A percentile compares a stretch with the other conserved stretches of the same genome.
These are phyloP conservation scores for Bipolaris cookei DNA, from an alignment of 2,329 filamentous ascomycete species.

Conservation along the genomic window DNA sequence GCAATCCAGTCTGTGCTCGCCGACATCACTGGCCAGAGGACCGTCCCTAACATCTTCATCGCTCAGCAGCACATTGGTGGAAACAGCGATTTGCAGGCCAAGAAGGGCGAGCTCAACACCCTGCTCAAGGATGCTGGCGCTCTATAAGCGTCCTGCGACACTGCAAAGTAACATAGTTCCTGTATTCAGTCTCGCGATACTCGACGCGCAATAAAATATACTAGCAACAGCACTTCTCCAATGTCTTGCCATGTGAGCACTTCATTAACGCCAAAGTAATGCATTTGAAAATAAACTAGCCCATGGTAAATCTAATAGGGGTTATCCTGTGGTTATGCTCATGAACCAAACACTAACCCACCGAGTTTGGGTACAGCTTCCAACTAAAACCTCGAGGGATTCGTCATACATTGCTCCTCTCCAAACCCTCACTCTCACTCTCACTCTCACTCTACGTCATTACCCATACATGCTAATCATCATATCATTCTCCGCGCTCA, in stretches of 20 bases:
- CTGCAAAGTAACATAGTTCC: neutral
- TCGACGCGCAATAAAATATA: neutral
- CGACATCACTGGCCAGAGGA: constrained; percentile 81
- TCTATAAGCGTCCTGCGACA: constrained; percentile 52
- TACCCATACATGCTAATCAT: constrained; percentile 41
- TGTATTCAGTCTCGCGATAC: neutral
- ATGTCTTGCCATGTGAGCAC: neutral
- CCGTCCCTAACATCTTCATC: constrained; percentile 97
- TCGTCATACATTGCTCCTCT: constrained; percentile 27
- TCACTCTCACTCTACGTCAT: constrained; percentile 15
- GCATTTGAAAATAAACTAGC: constrained; percentile 13
- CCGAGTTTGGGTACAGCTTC: constrained; percentile 15
- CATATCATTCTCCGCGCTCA: constrained; percentile 11
- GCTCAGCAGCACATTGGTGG: constrained; percentile 89
- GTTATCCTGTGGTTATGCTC: constrained; percentile 38
- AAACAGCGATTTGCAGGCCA: constrained; percentile 84
- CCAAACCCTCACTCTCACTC: constrained; percentile 20
- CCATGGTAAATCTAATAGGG: constrained; percentile 34
- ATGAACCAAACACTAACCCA: constrained; percentile 32
- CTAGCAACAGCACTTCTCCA: neutral
- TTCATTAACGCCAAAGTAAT: constrained; percentile 15
- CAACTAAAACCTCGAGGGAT: constrained; percentile 11
- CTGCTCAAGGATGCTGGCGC: constrained; percentile 71
- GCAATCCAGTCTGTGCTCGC: constrained; percentile 83
- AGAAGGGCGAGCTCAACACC: constrained; percentile 66